These are phyloP conservation scores for Agapanthus africanus DNA, from an alignment of 106 monocot genomes.

Conservation along the genomic window DNA sequence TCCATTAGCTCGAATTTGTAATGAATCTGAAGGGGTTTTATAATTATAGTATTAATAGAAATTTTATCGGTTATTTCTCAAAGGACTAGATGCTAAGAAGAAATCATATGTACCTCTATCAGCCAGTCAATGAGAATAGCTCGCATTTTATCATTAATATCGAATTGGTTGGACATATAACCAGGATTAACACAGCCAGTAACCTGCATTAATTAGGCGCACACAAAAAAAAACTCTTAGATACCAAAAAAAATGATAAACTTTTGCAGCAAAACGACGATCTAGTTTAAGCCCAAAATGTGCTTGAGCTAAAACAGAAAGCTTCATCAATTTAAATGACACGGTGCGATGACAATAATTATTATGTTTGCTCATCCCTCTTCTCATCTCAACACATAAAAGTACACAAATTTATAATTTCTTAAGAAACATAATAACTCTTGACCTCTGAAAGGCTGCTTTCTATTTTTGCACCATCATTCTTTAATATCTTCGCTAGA, in stretches of 20 bases:
- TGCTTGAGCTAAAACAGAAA: too few species aligned
- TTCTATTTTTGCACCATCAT: too few species aligned
- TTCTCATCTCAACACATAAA: too few species aligned
- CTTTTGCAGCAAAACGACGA: too few species aligned
- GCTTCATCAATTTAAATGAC: background rate
- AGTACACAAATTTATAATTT: too few species aligned
- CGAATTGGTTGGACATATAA: constrained; percentile 80
- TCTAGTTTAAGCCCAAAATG: too few species aligned
- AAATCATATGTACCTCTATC: constrained; percentile 52
- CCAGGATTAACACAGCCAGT: constrained; percentile 47
- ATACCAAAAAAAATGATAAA: too few species aligned
- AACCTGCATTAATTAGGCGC: constrained; percentile 19
- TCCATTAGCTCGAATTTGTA: constrained; percentile 96
- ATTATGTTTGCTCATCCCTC: too few species aligned
- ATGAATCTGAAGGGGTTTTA: constrained; percentile 50
- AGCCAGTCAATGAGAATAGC: constrained; percentile 93
- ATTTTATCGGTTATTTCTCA: background rate
- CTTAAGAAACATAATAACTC: too few species aligned
- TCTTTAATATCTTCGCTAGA: too few species aligned
- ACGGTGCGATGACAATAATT: background rate
- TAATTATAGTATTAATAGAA: background rate
- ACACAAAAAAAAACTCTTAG: too few species aligned
- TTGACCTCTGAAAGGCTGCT: too few species aligned
- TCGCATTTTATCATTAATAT: constrained; percentile 89
- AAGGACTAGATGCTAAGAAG: background rate